Base-by-base conservation (phyloP, 2,329 filamentous ascomycete genomes). In the Ophioceras dolichostomum region DNA sequence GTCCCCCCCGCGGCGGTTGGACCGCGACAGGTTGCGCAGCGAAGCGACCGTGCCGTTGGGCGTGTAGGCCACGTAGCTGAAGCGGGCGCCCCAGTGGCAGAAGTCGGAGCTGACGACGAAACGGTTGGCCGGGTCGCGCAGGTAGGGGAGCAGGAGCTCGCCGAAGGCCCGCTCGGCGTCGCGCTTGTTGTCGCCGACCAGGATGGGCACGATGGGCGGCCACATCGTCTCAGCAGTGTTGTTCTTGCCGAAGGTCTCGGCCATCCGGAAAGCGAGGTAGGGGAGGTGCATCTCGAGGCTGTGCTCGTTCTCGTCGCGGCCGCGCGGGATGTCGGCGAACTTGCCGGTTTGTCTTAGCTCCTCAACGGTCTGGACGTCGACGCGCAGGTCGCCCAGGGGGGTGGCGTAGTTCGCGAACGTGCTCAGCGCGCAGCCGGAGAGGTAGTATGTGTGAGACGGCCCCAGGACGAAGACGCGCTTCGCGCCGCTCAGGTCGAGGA, bases 211-310 rank as follows among this genome's bases (percentile, higher is more conserved):
- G 4, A 98, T 70, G 6, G 70, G 72, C 0, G 89, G 86, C 47
- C 83, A 84, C 27, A 29, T 33, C 7, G 17, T 10, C 29, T 45
- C 45, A n/a, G 65, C 60, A 1, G 58, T 59, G 45, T 28, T 36
- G 7, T 18, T 10, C 26, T 45, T 39, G 1, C 58, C 60, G 43
- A 73, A 70, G 0, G 65, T 67, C 40, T 67, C 61, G 36, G 69
- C 51, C 3, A 77, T 68, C 37, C 83, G 76, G 53, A 88, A 87
- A 66, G 87, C 88, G 44, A 96, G 81, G 52, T 93, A 95, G 0
- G 91, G 89, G 8, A 96, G 68, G 49, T 98, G 91, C 82, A 98
- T 94, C 64, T 98, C 91, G 2, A 96, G 71, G 36, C 85, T 94
- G 59, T 98, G 91, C 59, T 98, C 91, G 5, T 73, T 70, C 43